Conservation (phyloP, 176 grass and related monocot genomes). For the Cenchrus fungigraminus region DNA sequence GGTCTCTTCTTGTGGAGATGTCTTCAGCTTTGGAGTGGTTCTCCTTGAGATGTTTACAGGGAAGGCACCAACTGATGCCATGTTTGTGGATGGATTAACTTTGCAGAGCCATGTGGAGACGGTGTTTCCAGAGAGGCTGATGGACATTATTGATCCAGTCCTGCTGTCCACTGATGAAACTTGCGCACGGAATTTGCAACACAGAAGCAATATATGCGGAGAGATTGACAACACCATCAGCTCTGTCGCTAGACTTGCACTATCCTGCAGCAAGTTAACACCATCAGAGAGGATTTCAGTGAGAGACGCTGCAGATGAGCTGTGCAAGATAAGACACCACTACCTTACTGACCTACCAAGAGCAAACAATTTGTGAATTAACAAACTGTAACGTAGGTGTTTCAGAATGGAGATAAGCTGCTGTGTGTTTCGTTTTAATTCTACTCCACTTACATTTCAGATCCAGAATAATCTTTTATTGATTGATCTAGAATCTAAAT, state of each 20-base stretch:
- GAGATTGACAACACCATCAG: conserved; percentile 7
- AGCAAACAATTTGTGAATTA: neutral
- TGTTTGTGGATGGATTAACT: conserved; percentile 39
- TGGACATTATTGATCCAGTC: conserved; percentile 26
- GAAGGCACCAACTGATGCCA: conserved; percentile 45
- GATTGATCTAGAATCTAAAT: too few species aligned
- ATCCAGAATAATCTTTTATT: too few species aligned
- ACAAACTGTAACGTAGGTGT: too few species aligned
- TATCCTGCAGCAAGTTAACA: conserved; percentile 31
- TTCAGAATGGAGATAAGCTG: too few species aligned
- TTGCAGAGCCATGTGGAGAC: conserved; percentile 23
- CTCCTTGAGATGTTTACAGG: conserved; percentile 60
- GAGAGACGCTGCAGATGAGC: neutral
- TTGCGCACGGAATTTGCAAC: neutral
- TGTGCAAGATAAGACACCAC: conserved; percentile 8
- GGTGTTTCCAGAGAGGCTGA: conserved; percentile 21
- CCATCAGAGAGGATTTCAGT: conserved; percentile 34
- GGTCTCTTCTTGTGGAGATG: conserved; percentile 41
- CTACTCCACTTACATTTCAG: too few species aligned
- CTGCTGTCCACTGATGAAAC: conserved; percentile 9
- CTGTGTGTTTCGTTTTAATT: too few species aligned
- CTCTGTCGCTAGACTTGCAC: conserved; percentile 10
- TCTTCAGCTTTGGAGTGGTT: conserved; percentile 55
- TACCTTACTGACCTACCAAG: neutral
- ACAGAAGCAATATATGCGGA: neutral